A percentile compares a stretch with the other conserved stretches of the same genome.
phyloP scores from a whole-genome alignment of 495 filamentous ascomycete genomes.

The Filosporella fistucella region DNA sequence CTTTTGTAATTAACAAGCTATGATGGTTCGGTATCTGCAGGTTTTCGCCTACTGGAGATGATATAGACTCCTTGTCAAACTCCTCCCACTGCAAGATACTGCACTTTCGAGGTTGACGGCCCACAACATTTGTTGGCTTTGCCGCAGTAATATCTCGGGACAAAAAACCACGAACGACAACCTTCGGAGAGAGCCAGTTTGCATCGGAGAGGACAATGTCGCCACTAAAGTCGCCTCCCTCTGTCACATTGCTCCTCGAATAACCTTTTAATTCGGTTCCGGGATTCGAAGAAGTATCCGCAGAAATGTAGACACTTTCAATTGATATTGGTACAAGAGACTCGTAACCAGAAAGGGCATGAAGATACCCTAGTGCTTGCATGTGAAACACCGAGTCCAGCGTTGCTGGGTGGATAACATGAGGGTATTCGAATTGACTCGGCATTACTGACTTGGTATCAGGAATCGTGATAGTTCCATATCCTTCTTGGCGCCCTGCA shows the following conservation, averaged over 20 bases:
- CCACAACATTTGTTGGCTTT: not conserved
- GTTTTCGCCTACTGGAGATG: not conserved
- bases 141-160: constrained; percentile 5
- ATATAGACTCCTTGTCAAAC: not conserved
- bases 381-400: constrained; percentile 28
- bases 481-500: not conserved
- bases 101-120: not conserved
- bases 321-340: constrained; percentile 22
- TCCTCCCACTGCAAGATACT: not conserved
- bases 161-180: constrained; percentile 4
- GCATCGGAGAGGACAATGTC: constrained; percentile 13
- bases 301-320: constrained; percentile 19
- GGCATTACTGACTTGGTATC: constrained; percentile 33
- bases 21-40: not conserved
- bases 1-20: not conserved
- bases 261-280: constrained; percentile 12
- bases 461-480: constrained; percentile 8
- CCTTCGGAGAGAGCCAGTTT: constrained; percentile 6
- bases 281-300: constrained; percentile 3
- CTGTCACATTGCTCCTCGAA: not conserved
- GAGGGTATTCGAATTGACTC: constrained; percentile 32
- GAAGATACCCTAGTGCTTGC: constrained; percentile 11
- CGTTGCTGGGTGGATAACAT: constrained; percentile 45
- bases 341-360: constrained; percentile 7
- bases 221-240: constrained; percentile 2